These are phyloP conservation scores for Stagonosporopsis chrysanthemi DNA, from an alignment of 2,329 filamentous ascomycete species.

Conservation along the genomic window DNA sequence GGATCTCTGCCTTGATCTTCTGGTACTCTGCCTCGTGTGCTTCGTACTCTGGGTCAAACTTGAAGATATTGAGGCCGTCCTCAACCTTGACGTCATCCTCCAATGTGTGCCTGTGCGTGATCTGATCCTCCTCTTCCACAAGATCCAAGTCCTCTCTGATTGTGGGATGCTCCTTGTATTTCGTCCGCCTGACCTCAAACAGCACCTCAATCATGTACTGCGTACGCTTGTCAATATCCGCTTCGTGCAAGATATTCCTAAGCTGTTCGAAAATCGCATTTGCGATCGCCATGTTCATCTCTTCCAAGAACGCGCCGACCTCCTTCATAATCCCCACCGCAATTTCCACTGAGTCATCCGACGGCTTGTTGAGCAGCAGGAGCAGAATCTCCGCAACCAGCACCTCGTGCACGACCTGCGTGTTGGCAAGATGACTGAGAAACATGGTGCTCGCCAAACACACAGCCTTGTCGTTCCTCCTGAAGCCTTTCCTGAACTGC, in stretches of 20 bases:
- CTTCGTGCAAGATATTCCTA: slow-evolving; percentile 92
- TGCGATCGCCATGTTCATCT: slow-evolving; percentile 90
- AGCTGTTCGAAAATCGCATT: slow-evolving; percentile 96
- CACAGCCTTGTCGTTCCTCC: slow-evolving; percentile 95
- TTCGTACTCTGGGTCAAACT: slow-evolving; percentile 88
- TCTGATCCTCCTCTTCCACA: slow-evolving; percentile 97
- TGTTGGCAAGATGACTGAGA: slow-evolving; percentile 92
- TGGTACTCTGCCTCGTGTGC: slow-evolving; percentile 90
- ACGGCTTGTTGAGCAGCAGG: slow-evolving; percentile 91
- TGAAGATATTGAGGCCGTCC: slow-evolving; percentile 93
- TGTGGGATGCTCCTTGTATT: slow-evolving; percentile 92
- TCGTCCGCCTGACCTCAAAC: slow-evolving; percentile 95
- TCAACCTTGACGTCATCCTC: slow-evolving; percentile 80
- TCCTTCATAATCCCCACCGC: slow-evolving; percentile 92
- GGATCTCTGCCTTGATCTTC: slow-evolving; percentile 88
- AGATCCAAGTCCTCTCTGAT: slow-evolving; percentile 92
- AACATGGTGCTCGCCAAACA: slow-evolving; percentile 94
- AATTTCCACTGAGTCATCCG: slow-evolving; percentile 97
- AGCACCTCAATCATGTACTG: slow-evolving; percentile 99
- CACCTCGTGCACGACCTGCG: slow-evolving; percentile 94
- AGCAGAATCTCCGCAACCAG: slow-evolving; percentile 90
- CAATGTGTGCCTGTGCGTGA: slow-evolving; percentile 84
- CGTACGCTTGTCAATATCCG: slow-evolving; percentile 96
- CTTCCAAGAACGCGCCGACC: slow-evolving; percentile 91
- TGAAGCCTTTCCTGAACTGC: slow-evolving; percentile 95